These are phyloP conservation scores for Ogataea glucozyma DNA, from an alignment of 805 yeast genomes.

Conservation along the genomic window DNA sequence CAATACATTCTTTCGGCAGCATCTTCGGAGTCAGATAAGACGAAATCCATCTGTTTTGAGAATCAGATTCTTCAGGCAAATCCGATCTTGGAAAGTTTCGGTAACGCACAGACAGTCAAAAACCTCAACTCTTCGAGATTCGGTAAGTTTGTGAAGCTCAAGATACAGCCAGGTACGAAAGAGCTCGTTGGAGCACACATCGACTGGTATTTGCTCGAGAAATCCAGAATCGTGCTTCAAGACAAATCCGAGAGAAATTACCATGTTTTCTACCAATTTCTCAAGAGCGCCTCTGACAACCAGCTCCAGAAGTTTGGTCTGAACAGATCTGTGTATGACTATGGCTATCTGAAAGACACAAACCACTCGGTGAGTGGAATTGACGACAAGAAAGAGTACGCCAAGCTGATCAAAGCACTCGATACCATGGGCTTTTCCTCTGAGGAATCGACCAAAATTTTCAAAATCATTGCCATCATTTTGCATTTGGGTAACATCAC, in stretches of 20 bases:
- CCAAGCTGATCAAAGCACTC: slow-evolving; percentile 63
- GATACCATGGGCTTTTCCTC: slow-evolving; percentile 67
- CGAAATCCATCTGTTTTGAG: slow-evolving; percentile 57
- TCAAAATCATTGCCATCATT: slow-evolving; percentile 69
- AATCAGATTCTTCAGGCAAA: slow-evolving; percentile 87
- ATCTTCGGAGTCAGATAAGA: slow-evolving; percentile 25
- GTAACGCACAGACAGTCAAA: slow-evolving; percentile 93
- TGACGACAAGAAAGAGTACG: slow-evolving; percentile 72
- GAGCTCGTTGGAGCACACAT: slow-evolving; percentile 85
- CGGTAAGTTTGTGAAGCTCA: slow-evolving; percentile 92
- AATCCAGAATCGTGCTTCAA: slow-evolving; percentile 86
- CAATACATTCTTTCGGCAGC: slow-evolving; percentile 87
- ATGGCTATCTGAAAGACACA: slow-evolving; percentile 59
- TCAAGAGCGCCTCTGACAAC: slow-evolving; percentile 60
- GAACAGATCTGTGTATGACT: slow-evolving; percentile 40
- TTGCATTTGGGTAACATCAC: slow-evolving; percentile 85
- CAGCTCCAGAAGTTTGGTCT: slow-evolving; percentile 51
- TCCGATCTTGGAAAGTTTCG: slow-evolving; percentile 94
- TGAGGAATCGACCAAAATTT: slow-evolving; percentile 56
- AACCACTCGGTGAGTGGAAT: slow-evolving; percentile 65
- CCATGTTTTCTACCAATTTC: slow-evolving; percentile 87
- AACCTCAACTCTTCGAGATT: slow-evolving; percentile 95
- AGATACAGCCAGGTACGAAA: slow-evolving; percentile 57
- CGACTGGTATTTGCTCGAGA: slow-evolving; percentile 92
- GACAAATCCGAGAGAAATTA: slow-evolving; percentile 80